phyloP scores from a whole-genome alignment of 768 basidiomycete genomes.

The Harrya chromipes region DNA sequence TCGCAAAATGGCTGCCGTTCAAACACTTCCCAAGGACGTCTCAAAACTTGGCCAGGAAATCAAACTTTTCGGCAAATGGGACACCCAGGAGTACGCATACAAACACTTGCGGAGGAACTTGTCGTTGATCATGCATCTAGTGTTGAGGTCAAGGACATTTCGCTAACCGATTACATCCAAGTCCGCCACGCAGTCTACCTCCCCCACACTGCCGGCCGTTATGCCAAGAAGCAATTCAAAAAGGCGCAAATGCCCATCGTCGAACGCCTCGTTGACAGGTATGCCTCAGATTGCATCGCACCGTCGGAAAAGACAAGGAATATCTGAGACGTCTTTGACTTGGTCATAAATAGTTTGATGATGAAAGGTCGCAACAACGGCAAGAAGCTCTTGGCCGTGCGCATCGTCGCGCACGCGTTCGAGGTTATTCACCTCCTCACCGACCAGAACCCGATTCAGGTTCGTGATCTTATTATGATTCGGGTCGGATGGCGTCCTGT shows the following conservation, averaged over 20 bases:
- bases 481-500: too few species aligned
- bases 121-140: slow-evolving; percentile 40
- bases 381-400: slow-evolving; percentile 97
- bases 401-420: slow-evolving; percentile 98
- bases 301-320: background rate
- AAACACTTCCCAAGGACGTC: slow-evolving; percentile 80
- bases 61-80: slow-evolving; percentile 99
- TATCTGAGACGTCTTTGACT: background rate
- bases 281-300: slow-evolving; percentile 21
- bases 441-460: slow-evolving; percentile 99
- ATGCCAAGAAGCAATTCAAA: slow-evolving; percentile 99
- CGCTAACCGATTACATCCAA: slow-evolving; percentile 98
- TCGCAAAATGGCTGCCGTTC: slow-evolving; percentile 58
- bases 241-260: slow-evolving; percentile 99
- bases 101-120: background rate
- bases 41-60: slow-evolving; percentile 81
- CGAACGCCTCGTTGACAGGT: slow-evolving; percentile 98
- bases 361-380: slow-evolving; percentile 99
- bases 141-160: slow-evolving; percentile 99
- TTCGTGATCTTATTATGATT: slow-evolving; percentile 33
- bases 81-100: slow-evolving; percentile 83
- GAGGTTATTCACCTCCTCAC: slow-evolving; percentile 99
- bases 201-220: slow-evolving; percentile 98
- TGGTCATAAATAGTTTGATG: slow-evolving; percentile 70
- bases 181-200: slow-evolving; percentile 96